These are phyloP conservation scores for Cladosporium sp. DNA, from an alignment of 2,329 filamentous ascomycete genomes.

Conservation along the genomic window DNA sequence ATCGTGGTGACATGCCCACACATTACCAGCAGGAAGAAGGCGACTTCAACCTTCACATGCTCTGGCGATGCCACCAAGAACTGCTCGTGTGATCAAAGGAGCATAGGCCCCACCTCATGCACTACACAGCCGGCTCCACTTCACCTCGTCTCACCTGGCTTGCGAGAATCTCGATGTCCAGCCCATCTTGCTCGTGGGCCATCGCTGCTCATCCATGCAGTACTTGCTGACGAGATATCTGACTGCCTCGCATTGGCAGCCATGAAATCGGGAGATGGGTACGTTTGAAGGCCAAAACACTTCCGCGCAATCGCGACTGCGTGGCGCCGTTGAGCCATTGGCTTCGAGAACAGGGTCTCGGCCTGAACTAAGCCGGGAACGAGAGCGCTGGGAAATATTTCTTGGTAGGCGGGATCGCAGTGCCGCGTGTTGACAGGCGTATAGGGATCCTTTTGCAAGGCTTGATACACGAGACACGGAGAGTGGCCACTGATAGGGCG, in stretches of 20 bases:
- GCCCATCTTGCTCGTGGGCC: too few relatives aligned
- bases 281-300: too few relatives aligned
- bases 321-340: conserved; percentile 10
- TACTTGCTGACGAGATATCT: too few relatives aligned
- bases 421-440: not conserved
- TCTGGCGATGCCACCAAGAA: too few relatives aligned
- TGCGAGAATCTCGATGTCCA: too few relatives aligned
- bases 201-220: too few relatives aligned
- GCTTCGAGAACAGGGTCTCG: conserved; percentile 12
- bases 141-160: not conserved
- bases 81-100: too few relatives aligned
- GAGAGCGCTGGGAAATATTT: not conserved
- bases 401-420: not conserved
- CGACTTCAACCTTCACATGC: too few relatives aligned
- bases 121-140: not conserved
- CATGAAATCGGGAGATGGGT: too few relatives aligned
- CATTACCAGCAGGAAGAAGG: too few relatives aligned
- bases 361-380: not conserved
- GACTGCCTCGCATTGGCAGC: too few relatives aligned
- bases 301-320: not conserved
- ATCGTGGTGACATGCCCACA: not conserved
- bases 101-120: too few relatives aligned
- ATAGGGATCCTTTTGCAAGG: not conserved
- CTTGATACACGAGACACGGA: not conserved
- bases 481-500: not conserved